Conservation (phyloP, 2,329 filamentous ascomycete species). For the Fusarium nodosum region DNA sequence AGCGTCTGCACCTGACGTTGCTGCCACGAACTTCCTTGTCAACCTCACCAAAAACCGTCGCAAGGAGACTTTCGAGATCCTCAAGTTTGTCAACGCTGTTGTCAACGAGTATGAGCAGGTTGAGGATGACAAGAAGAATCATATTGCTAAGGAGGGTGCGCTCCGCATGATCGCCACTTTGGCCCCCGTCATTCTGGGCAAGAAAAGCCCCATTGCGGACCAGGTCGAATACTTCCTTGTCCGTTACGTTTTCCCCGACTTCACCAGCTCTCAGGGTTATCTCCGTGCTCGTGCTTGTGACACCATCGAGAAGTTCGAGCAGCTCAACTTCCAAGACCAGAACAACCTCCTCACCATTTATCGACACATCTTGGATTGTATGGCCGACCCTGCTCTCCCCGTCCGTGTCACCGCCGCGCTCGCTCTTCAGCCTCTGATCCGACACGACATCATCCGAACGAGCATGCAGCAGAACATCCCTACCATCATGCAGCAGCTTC, state of each 20-base stretch:
- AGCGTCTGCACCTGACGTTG: conserved; percentile 92
- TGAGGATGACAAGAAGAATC: conserved; percentile 89
- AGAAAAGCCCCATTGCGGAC: conserved; percentile 97
- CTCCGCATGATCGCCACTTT: conserved; percentile 97
- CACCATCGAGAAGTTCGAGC: conserved; percentile 97
- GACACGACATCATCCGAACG: conserved; percentile 91
- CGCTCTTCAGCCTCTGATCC: conserved; percentile 93
- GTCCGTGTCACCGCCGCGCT: conserved; percentile 95
- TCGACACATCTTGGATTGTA: conserved; percentile 94
- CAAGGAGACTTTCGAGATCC: conserved; percentile 94
- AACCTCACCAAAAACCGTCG: conserved; percentile 93
- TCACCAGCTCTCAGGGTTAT: conserved; percentile 91
- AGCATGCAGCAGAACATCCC: conserved; percentile 99
- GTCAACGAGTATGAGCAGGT: conserved; percentile 92
- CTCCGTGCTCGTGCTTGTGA: conserved; percentile 95
- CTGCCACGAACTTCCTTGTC: conserved; percentile 95
- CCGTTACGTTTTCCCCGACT: conserved; percentile 97
- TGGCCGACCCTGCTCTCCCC: conserved; percentile 93
- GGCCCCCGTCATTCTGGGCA: conserved; percentile 92
- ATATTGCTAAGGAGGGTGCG: conserved; percentile 95
- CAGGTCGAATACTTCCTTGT: conserved; percentile 99
- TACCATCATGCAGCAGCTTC: conserved; percentile 98
- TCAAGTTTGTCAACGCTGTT: conserved; percentile 94
- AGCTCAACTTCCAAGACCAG: conserved; percentile 95
- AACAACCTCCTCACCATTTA: conserved; percentile 98